phyloP scores from a whole-genome alignment of 345 rosid genomes.

The Hibiscus syriacus region DNA sequence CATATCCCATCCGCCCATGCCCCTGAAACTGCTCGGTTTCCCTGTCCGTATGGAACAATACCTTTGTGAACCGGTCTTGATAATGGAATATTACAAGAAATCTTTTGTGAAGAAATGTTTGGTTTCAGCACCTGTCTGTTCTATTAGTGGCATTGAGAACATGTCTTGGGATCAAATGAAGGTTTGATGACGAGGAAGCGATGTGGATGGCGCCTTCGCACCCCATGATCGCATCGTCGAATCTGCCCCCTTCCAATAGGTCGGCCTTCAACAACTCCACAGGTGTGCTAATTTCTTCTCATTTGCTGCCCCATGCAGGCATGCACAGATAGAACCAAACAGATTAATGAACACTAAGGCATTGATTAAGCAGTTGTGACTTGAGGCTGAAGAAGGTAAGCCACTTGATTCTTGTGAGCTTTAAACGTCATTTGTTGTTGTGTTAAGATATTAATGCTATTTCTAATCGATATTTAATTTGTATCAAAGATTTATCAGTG shows the following conservation, averaged over 20 bases:
- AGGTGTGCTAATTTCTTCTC: constrained; percentile 65
- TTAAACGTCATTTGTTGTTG: too few species aligned
- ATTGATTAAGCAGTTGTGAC: background rate
- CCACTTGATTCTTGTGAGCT: background rate
- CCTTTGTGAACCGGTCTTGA: background rate
- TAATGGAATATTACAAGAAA: background rate
- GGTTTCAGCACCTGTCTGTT: too few species aligned
- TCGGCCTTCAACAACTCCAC: constrained; percentile 78
- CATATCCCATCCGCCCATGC: constrained; percentile 91
- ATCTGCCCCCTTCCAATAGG: constrained; percentile 70
- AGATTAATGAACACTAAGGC: background rate
- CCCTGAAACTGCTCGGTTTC: constrained; percentile 55
- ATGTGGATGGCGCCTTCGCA: constrained; percentile 91
- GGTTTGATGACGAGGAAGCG: constrained; percentile 77
- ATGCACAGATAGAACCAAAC: background rate
- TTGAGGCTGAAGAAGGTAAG: constrained; percentile 4
- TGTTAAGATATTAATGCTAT: too few species aligned
- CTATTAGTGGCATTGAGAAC: too few species aligned
- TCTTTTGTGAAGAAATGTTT: too few species aligned
- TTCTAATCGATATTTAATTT: too few species aligned
- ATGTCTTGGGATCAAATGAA: constrained; percentile 78
- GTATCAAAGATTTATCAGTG: too few species aligned
- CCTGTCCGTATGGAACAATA: constrained; percentile 24
- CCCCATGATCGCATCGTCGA: constrained; percentile 62
- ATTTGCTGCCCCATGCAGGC: constrained; percentile 42